A percentile compares a stretch with the other conserved stretches of the same genome.
These are phyloP conservation scores for Solanum hybrid DNA, from an alignment of 305 asterid genomes.

Conservation along the genomic window DNA sequence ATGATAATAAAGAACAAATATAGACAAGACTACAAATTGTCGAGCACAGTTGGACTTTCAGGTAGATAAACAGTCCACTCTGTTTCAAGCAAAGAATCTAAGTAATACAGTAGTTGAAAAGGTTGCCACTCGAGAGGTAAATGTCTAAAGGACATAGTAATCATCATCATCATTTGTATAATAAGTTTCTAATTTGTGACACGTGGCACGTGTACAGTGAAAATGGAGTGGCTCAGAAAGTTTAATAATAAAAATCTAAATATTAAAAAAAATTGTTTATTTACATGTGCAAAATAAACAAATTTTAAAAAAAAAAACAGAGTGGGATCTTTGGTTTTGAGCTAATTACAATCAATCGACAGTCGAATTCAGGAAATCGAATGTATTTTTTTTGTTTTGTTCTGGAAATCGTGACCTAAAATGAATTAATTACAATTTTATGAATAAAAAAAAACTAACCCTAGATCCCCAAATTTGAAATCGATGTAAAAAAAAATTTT, in stretches of 20 bases:
- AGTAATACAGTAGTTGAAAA: background rate
- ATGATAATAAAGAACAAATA: background rate
- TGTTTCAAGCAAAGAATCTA: background rate
- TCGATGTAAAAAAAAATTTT: background rate
- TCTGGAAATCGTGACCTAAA: background rate
- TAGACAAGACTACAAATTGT: background rate
- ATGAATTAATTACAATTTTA: background rate
- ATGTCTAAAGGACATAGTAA: background rate
- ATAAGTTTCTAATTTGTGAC: background rate
- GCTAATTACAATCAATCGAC: background rate
- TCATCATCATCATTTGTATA: background rate
- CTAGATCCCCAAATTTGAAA: conserved; percentile 12
- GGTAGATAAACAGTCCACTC: background rate
- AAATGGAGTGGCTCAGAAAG: background rate
- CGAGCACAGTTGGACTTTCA: background rate
- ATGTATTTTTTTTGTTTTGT: background rate
- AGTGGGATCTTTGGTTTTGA: background rate
- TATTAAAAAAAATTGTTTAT: background rate
- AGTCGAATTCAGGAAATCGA: background rate
- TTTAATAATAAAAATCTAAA: background rate
- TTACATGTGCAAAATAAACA: background rate
- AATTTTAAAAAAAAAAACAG: background rate
- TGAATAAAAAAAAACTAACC: background rate
- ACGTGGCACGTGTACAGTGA: background rate
- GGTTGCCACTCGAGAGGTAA: background rate